phyloP scores from a whole-genome alignment of 2,329 filamentous ascomycete species.

The Fusarium pseudoanthophilum region DNA sequence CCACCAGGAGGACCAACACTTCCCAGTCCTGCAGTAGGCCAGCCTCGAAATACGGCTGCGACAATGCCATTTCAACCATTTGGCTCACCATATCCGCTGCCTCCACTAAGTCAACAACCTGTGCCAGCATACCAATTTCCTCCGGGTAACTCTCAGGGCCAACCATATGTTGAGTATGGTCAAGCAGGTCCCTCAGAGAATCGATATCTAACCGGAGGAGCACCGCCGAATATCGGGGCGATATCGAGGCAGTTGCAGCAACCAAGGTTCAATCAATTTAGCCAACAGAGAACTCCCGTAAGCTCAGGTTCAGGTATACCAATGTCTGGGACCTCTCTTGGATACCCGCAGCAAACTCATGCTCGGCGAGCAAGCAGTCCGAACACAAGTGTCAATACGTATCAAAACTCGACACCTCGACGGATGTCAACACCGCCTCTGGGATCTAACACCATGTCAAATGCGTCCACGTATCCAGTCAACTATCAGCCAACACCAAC shows the following conservation, averaged over 20 bases:
- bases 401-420: no score
- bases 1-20: not conserved
- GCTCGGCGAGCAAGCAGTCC: not conserved
- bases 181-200: not conserved
- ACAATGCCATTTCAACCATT: not conserved
- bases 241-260: not conserved
- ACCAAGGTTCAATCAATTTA: no score
- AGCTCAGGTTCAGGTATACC: rapidly evolving
- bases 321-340: not conserved
- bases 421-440: not conserved
- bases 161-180: not conserved
- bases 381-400: not conserved
- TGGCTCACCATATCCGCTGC: not conserved
- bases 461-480: rapidly evolving
- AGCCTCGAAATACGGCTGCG: not conserved
- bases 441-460: not conserved
- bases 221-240: not conserved
- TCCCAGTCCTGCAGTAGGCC: not conserved
- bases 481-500: not conserved
- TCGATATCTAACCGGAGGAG: not conserved
- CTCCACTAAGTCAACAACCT: not conserved
- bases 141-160: not conserved
- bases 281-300: not conserved
- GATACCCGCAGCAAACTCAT: not conserved
- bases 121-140: rapidly evolving